These are phyloP conservation scores for Oenanthe sinensis DNA, from an alignment of 129 eudicot genomes.

Conservation along the genomic window DNA sequence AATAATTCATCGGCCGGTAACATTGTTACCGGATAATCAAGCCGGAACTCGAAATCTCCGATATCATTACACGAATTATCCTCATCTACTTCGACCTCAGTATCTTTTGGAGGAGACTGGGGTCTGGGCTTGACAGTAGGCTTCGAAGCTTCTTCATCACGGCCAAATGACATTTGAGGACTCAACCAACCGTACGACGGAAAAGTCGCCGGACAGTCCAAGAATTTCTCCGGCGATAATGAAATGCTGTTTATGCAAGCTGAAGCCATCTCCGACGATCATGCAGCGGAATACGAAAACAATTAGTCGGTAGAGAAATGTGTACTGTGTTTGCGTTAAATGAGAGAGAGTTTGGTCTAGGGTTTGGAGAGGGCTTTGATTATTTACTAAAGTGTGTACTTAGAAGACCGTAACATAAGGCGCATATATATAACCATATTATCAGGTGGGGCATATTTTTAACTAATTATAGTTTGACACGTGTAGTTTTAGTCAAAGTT, in stretches of 20 bases:
- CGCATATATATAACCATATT: background rate
- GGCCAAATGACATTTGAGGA: constrained; percentile 41
- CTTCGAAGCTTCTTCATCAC: constrained; percentile 28
- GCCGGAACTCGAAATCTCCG: constrained; percentile 69
- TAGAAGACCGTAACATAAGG: constrained; percentile 1
- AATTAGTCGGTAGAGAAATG: background rate
- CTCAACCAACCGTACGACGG: constrained; percentile 50
- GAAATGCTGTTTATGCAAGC: constrained; percentile 61
- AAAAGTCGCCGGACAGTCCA: constrained; percentile 35
- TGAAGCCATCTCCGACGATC: constrained; percentile 56
- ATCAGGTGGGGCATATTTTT: background rate
- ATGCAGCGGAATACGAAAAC: constrained; percentile 8
- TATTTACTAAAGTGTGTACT: constrained; percentile 4
- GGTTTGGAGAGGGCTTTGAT: constrained; percentile 1
- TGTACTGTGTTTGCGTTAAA: background rate
- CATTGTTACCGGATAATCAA: constrained; percentile 63
- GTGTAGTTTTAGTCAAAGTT: background rate
- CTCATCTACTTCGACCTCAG: constrained; percentile 31
- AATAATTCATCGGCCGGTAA: constrained; percentile 77
- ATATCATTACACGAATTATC: constrained; percentile 17
- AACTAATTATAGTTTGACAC: background rate
- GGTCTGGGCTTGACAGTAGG: constrained; percentile 6
- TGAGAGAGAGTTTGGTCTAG: background rate
- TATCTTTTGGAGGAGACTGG: constrained; percentile 23
- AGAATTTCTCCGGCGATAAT: constrained; percentile 45